These are phyloP conservation scores for Bassia scoparia DNA, from an alignment of 148 eudicot genomes.

Conservation along the genomic window DNA sequence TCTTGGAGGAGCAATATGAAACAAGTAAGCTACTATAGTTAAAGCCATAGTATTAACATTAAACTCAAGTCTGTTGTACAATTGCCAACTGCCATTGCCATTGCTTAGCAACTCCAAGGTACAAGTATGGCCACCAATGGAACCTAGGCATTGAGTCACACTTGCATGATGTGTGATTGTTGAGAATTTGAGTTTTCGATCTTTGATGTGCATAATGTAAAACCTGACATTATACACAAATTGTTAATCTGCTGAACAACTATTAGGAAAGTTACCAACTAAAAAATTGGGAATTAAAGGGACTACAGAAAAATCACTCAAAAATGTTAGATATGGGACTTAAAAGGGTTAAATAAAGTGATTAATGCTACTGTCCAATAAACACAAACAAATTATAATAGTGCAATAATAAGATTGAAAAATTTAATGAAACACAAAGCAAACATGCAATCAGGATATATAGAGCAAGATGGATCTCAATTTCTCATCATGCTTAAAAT, in stretches of 20 bases:
- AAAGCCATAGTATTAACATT: no score
- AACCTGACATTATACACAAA: slow-evolving; percentile 45
- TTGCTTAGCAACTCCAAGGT: slow-evolving; percentile 86
- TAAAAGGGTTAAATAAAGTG: no score
- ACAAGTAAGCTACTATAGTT: no score
- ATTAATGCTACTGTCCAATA: neutral
- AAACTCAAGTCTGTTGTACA: no score
- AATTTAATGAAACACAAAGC: neutral
- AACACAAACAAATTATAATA: neutral
- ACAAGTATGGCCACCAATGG: slow-evolving; percentile 73
- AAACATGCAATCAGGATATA: neutral
- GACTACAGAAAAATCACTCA: neutral
- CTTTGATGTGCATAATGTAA: slow-evolving; percentile 73
- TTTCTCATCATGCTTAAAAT: neutral
- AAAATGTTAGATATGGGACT: neutral
- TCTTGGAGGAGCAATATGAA: no score
- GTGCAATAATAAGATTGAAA: neutral
- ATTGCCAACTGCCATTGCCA: no score
- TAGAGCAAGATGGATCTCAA: neutral
- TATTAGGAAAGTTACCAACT: neutral
- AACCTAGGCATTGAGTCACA: slow-evolving; percentile 90
- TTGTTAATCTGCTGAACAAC: neutral
- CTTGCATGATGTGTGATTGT: slow-evolving; percentile 77
- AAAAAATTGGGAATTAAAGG: neutral
- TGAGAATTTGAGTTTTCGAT: slow-evolving; percentile 59